Percentiles rank a stretch among this genome's conserved stretches.
phyloP scores from a whole-genome alignment of 768 basidiomycete genomes.

The Termitomyces sp. region DNA sequence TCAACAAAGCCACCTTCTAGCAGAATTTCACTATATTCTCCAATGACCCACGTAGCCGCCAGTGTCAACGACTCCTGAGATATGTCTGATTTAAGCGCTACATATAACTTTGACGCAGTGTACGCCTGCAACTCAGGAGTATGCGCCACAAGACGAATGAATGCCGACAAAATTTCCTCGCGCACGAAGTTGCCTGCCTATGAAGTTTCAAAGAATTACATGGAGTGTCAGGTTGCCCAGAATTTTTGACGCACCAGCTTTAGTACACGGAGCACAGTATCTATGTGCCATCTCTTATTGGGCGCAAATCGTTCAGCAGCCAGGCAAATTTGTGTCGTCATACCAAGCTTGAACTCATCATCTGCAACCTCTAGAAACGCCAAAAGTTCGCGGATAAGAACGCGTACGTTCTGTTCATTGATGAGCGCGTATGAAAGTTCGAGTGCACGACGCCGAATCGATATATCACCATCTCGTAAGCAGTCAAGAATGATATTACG shows the following conservation, averaged over 20 bases:
- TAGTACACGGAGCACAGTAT: conserved; percentile 88
- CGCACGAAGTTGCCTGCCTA: conserved; percentile 98
- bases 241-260: conserved; percentile 62
- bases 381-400: conserved; percentile 87
- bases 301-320: conserved; percentile 97
- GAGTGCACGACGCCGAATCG: conserved; percentile 92
- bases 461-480: conserved; percentile 97
- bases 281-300: conserved; percentile 98
- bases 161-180: conserved; percentile 92
- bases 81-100: conserved; percentile 83
- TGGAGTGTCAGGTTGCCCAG: not conserved
- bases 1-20: conserved; percentile 80
- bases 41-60: conserved; percentile 91
- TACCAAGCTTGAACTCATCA: conserved; percentile 96
- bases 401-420: conserved; percentile 90
- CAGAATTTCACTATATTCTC: conserved; percentile 91
- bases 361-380: conserved; percentile 98
- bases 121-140: conserved; percentile 97
- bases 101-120: conserved; percentile 87
- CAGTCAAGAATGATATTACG: conserved; percentile 99
- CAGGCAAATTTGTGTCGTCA: conserved; percentile 96
- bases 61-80: conserved; percentile 96
- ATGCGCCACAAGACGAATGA: conserved; percentile 93
- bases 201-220: not conserved
- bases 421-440: conserved; percentile 97